Base-by-base conservation (phyloP, 2,329 filamentous ascomycete species). In the Saccharata proteae region DNA sequence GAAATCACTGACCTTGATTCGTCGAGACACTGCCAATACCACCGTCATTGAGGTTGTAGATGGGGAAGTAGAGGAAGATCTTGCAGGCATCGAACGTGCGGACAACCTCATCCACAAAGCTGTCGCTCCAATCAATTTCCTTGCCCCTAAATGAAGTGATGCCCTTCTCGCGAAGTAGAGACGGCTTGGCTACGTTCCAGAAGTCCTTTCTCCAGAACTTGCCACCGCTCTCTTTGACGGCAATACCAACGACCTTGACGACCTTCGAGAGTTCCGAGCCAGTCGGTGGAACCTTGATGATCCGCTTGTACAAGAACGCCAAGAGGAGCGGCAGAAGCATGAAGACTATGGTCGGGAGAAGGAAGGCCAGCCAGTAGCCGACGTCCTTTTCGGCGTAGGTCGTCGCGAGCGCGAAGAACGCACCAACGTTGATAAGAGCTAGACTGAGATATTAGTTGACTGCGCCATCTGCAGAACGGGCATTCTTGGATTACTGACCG, bases 1-100 rank as follows among this genome's bases (percentile, higher is more conserved):
- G 9, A 8, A 15, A 10, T 12, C 11, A 17, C 32, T 16, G 9
- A 35, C 32, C 33, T 30, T 35, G 33, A 24, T 20, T 21, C 8
- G 25, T 32, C 12, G 24, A 13, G n/a, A 68, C 55, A 4, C 54
- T 54, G 11, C 69, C 69, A 16, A 73, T 59, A 41, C 69, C 68
- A n/a, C 53, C 48, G 35, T 57, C 48, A 26, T 59, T 59, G 17
- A 59, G 21, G 30, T 50, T 43, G 34, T 48, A 58, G 27, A 60
- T 49, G 3, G 57, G 57, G 32, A 52, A 58, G 39, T 48, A 55
- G 32, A 51, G 40, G 45, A 60, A 54, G 13, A 58, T 43, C 10
- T 47, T 44, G 26, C 51, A 54, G 1, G 54, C 54, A 37, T 38
- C 40, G 4, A 55, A 10, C 1, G 51, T 54, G 21, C 51, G 43